Evolutionary conservation across 768 basidiomycete species (phyloP).

Genomic region (Myochromella boudieri): DNA sequence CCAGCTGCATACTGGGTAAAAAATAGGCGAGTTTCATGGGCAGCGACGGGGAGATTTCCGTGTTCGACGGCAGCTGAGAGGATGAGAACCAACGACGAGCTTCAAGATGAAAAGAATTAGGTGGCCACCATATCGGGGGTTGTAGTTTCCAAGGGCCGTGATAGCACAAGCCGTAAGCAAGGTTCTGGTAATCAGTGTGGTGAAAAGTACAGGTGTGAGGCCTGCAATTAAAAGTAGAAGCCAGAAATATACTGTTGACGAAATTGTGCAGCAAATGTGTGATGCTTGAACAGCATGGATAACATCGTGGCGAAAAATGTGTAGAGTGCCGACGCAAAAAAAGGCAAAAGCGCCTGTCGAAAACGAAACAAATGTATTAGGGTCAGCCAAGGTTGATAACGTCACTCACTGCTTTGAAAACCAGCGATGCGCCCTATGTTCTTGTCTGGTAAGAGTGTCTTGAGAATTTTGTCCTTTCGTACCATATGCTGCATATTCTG

Average conservation of each 20-base stretch:
- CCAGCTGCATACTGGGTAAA: conserved; percentile 23
- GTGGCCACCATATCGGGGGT: conserved; percentile 16
- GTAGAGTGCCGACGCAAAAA: conserved; percentile 10
- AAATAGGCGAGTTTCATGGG: conserved; percentile 11
- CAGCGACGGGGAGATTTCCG: conserved; percentile 9
- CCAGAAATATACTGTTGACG: conserved; percentile 8
- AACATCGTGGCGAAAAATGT: background rate
- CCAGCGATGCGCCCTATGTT: too few species aligned
- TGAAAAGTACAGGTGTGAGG: conserved; percentile 5
- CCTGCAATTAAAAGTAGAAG: conserved; percentile 16
- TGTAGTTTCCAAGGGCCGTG: conserved; percentile 12
- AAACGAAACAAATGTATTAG: too few species aligned
- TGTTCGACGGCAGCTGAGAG: conserved; percentile 19
- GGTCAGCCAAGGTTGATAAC: too few species aligned
- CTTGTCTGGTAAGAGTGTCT: too few species aligned
- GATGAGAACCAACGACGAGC: conserved; percentile 15
- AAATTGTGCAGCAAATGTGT: conserved; percentile 9
- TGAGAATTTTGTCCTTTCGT: too few species aligned
- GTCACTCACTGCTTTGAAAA: too few species aligned
- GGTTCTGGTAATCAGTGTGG: conserved; percentile 14
- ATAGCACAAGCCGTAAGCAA: conserved; percentile 11
- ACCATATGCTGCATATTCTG: too few species aligned
- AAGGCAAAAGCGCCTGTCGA: conserved; percentile 8
- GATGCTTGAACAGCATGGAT: background rate
- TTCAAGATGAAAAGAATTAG: conserved; percentile 17